Evolutionary conservation across 2,329 filamentous ascomycete species (phyloP).

Genomic region (Eutypa lata): DNA sequence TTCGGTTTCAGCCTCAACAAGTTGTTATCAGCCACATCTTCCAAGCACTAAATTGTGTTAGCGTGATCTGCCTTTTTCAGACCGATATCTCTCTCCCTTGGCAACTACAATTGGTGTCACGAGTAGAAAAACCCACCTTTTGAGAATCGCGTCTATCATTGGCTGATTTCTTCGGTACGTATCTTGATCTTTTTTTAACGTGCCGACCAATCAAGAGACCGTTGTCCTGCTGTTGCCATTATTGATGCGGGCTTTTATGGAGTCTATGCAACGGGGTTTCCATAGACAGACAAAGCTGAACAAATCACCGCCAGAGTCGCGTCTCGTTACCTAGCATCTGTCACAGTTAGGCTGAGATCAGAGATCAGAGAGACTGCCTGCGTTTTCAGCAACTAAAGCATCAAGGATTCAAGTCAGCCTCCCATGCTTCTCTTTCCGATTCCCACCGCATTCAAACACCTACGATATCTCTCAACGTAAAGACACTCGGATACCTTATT

Average conservation of each 20-base stretch:
- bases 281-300: constrained; percentile 17
- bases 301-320: not conserved
- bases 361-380: too few species aligned
- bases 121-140: not conserved
- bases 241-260: constrained; percentile 40
- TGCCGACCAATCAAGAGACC: constrained; percentile 39
- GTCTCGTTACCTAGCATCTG: not conserved
- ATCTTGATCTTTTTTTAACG: not conserved
- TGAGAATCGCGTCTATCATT: not conserved
- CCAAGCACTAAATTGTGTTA: too few species aligned
- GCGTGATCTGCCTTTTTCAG: too few species aligned
- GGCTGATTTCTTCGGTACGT: not conserved
- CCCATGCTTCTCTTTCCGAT: not conserved
- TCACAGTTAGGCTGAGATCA: not conserved
- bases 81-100: too few species aligned
- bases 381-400: too few species aligned
- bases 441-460: not conserved
- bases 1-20: too few species aligned
- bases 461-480: not conserved
- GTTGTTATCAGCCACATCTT: too few species aligned
- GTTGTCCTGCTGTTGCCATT: constrained; percentile 58
- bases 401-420: not conserved
- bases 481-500: not conserved
- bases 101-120: not conserved
- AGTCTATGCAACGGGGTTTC: constrained; percentile 19